These are phyloP conservation scores for Acacia concinna DNA, from an alignment of 331 rosid genomes.

Conservation along the genomic window DNA sequence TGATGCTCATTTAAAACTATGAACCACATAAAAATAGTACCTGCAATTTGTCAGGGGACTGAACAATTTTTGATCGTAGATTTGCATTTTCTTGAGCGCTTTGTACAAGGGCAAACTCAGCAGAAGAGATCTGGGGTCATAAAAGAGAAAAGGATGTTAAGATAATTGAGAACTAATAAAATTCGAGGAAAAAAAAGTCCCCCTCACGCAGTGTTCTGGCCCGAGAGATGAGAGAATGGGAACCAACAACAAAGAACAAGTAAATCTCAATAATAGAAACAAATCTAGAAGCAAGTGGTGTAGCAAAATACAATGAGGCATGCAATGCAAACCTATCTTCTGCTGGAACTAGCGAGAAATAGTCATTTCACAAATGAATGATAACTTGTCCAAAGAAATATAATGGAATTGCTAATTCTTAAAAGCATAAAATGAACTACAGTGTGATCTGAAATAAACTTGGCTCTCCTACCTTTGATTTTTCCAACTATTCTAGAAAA, in stretches of 20 bases:
- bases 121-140: constrained; percentile 62
- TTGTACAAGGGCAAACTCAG: constrained; percentile 69
- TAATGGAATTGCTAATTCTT: not conserved
- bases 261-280: not conserved
- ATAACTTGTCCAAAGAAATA: constrained; percentile 13
- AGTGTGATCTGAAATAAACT: not conserved
- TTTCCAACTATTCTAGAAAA: constrained; percentile 8
- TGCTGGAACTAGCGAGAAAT: not conserved
- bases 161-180: not conserved
- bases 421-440: not conserved
- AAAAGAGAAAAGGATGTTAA: constrained; percentile 14
- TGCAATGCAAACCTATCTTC: not conserved
- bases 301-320: not conserved
- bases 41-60: constrained; percentile 92
- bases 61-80: constrained; percentile 73
- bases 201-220: not conserved
- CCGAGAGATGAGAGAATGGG: not conserved
- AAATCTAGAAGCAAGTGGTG: not conserved
- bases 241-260: not conserved
- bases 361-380: constrained; percentile 10
- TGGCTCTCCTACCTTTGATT: not conserved
- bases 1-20: not conserved
- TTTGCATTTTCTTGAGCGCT: constrained; percentile 78
- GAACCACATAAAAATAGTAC: constrained; percentile 36
- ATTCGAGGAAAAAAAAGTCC: not conserved